Conservation (phyloP, 495 filamentous ascomycete species). For the Hypoxylon intermedium region DNA sequence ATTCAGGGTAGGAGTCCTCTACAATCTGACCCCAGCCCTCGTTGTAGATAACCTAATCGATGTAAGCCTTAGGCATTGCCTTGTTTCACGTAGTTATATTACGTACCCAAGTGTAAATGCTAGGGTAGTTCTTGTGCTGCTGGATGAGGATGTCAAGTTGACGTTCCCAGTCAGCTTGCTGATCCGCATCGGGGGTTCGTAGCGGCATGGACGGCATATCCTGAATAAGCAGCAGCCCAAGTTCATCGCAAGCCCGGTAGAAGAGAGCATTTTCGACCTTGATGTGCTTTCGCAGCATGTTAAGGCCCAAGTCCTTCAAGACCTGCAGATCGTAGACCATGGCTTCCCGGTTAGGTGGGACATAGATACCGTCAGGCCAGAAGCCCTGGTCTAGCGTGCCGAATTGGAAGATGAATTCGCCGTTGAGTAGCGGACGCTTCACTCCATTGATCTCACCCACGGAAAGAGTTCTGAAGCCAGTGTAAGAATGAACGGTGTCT, state of each 20-base stretch:
- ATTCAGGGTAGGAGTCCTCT: slow-evolving; percentile 58
- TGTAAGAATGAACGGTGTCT: slow-evolving; percentile 66
- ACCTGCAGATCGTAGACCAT: slow-evolving; percentile 70
- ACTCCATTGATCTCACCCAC: slow-evolving; percentile 62
- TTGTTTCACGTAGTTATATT: too few relatives aligned
- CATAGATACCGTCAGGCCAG: slow-evolving; percentile 73
- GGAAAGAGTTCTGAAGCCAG: slow-evolving; percentile 70
- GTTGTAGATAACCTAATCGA: slow-evolving; percentile 76
- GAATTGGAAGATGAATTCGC: slow-evolving; percentile 69
- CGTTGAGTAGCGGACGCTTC: slow-evolving; percentile 67
- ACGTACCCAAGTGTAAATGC: slow-evolving; percentile 63
- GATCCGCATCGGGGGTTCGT: slow-evolving; percentile 50
- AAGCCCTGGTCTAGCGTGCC: slow-evolving; percentile 73
- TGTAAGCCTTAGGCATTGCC: too few relatives aligned
- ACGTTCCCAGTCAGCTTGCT: slow-evolving; percentile 67
- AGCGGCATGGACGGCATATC: slow-evolving; percentile 68
- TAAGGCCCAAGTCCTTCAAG: slow-evolving; percentile 68
- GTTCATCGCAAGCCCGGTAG: slow-evolving; percentile 69
- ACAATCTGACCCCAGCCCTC: slow-evolving; percentile 72
- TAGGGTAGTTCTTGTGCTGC: slow-evolving; percentile 68
- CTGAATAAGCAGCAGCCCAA: slow-evolving; percentile 70
- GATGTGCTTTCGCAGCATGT: slow-evolving; percentile 75
- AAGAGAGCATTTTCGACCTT: slow-evolving; percentile 72
- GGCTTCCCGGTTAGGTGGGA: slow-evolving; percentile 65
- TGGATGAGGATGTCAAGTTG: slow-evolving; percentile 67